A percentile compares a stretch with the other conserved stretches of the same genome.
Conservation (phyloP, 1,139 yeast genomes). For the Candida sp. region DNA sequence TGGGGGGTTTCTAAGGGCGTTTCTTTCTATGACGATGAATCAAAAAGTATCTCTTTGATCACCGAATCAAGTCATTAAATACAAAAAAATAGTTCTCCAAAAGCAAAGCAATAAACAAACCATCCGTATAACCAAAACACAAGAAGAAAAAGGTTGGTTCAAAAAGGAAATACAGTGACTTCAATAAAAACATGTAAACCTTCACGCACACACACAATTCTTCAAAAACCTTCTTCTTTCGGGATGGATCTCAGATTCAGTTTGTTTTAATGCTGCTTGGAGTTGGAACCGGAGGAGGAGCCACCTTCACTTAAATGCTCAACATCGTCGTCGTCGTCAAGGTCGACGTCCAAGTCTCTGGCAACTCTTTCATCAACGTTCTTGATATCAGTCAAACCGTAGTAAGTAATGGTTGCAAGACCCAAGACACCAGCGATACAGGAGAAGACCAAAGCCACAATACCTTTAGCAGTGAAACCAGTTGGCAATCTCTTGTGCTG, state of each 20-base stretch:
- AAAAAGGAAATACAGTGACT: conserved; percentile 3
- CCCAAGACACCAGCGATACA: conserved; percentile 64
- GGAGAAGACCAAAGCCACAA: conserved; percentile 62
- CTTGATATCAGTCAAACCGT: conserved; percentile 70
- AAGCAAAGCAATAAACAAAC: background rate
- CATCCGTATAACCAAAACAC: background rate
- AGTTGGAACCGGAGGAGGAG: conserved; percentile 12
- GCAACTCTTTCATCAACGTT: conserved; percentile 63
- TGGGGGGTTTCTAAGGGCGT: conserved; percentile 12
- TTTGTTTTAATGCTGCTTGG: conserved; percentile 5
- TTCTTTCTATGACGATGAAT: conserved; percentile 12
- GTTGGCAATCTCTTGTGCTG: conserved; percentile 63
- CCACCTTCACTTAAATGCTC: conserved; percentile 14
- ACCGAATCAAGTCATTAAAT: conserved; percentile 14
- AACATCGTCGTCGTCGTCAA: conserved; percentile 46
- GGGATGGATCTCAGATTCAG: background rate
- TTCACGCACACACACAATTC: conserved; percentile 14
- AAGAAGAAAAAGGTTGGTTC: conserved; percentile 7
- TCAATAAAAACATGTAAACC: background rate
- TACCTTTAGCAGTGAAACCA: conserved; percentile 74
- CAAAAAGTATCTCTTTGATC: conserved; percentile 5
- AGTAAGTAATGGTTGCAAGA: conserved; percentile 54
- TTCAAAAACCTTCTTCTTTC: conserved; percentile 9
- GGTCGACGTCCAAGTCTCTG: conserved; percentile 59
- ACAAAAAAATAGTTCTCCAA: background rate